These are phyloP conservation scores for Beauveria scarabaeidicola DNA, from an alignment of 2,329 filamentous ascomycete species.

Conservation along the genomic window DNA sequence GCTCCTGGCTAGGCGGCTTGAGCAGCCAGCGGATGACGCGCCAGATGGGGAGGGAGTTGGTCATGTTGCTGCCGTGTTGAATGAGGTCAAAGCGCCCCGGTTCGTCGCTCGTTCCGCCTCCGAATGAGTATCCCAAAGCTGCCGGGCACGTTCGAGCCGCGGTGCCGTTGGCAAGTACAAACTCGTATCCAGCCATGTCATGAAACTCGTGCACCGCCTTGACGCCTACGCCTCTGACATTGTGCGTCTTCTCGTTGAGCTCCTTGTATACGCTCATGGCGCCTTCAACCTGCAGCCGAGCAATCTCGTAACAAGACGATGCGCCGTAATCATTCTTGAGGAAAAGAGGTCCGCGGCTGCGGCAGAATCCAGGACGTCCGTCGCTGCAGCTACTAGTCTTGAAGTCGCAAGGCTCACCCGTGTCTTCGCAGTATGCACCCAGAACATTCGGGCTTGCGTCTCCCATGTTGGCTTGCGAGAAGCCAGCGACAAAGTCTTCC, in stretches of 20 bases:
- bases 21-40: conserved; percentile 61
- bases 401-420: conserved; percentile 58
- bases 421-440: conserved; percentile 80
- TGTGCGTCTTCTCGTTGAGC: conserved; percentile 35
- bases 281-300: conserved; percentile 54
- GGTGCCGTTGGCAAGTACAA: conserved; percentile 63
- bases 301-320: conserved; percentile 70
- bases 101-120: conserved; percentile 81
- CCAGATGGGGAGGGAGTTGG: conserved; percentile 71
- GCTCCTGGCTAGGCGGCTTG: conserved; percentile 57
- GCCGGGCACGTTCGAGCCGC: conserved; percentile 70
- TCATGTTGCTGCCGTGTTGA: conserved; percentile 64
- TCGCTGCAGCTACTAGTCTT: conserved; percentile 71
- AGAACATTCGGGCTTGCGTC: conserved; percentile 80
- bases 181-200: conserved; percentile 66
- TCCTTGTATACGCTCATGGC: conserved; percentile 43
- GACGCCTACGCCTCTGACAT: conserved; percentile 56
- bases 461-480: conserved; percentile 84
- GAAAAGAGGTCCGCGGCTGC: conserved; percentile 61
- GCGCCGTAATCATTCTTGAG: conserved; percentile 59
- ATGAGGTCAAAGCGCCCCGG: conserved; percentile 86
- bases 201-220: conserved; percentile 74
- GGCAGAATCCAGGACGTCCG: conserved; percentile 58
- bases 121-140: conserved; percentile 81
- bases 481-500: conserved; percentile 72